Evolutionary conservation across 306 rosid species (phyloP).

Genomic region (Benincasa hispida): DNA sequence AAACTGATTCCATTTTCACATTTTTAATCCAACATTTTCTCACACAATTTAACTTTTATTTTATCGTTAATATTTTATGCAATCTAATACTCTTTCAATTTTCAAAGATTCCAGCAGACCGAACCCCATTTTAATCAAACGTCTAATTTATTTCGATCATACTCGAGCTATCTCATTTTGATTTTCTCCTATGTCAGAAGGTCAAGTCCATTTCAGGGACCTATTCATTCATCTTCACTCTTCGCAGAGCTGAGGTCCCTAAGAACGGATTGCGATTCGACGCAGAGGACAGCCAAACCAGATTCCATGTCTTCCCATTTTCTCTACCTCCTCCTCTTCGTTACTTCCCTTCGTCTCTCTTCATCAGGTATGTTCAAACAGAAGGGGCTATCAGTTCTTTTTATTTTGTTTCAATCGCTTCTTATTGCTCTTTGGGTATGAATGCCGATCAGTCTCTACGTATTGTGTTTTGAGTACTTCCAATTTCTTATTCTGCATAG

Average conservation of each 20-base stretch:
- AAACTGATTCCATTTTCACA: too few relatives aligned
- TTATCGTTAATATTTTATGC: too few relatives aligned
- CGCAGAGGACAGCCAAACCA: not conserved
- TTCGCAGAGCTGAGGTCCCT: not conserved
- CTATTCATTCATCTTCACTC: not conserved
- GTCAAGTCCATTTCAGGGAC: too few relatives aligned
- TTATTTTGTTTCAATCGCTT: too few relatives aligned
- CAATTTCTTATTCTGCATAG: not conserved
- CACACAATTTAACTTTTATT: too few relatives aligned
- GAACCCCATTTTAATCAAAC: too few relatives aligned
- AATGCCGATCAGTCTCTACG: not conserved
- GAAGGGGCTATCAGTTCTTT: not conserved
- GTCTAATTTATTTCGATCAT: too few relatives aligned
- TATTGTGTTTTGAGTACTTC: not conserved
- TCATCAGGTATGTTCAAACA: conserved; percentile 33
- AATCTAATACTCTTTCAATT: too few relatives aligned
- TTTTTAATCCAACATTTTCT: too few relatives aligned
- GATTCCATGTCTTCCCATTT: conserved; percentile 35
- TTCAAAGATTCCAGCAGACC: too few relatives aligned
- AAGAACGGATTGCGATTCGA: not conserved
- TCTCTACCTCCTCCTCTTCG: conserved; percentile 17
- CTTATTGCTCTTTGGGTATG: not conserved
- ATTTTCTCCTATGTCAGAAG: too few relatives aligned
- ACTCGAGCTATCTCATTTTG: too few relatives aligned
- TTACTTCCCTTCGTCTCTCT: conserved; percentile 27